Conservation (phyloP, 345 rosid genomes). For the Bruguiera sexangula region DNA sequence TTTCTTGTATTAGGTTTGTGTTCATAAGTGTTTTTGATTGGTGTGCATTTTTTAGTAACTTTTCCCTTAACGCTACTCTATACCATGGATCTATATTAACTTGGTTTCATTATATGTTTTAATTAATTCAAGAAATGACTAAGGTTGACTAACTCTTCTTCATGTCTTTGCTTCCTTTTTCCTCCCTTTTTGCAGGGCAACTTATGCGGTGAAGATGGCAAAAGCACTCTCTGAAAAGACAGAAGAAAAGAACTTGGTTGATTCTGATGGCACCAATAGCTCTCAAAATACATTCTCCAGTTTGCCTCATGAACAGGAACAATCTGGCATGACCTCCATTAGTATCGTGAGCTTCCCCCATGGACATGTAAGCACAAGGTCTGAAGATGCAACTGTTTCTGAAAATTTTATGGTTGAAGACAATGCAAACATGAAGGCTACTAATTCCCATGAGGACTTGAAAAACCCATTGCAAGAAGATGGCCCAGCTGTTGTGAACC, state of each 20-base stretch:
- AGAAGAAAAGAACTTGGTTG: constrained; percentile 79
- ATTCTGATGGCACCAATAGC: constrained; percentile 65
- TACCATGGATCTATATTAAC: background rate
- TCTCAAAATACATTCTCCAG: constrained; percentile 79
- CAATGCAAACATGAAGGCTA: constrained; percentile 41
- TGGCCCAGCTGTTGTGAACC: constrained; percentile 41
- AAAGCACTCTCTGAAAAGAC: constrained; percentile 65
- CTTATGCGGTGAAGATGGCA: constrained; percentile 82
- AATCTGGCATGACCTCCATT: constrained; percentile 75
- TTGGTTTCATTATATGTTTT: too few relatives aligned
- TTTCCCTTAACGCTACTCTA: background rate
- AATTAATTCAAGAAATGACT: too few relatives aligned
- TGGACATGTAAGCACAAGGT: constrained; percentile 78
- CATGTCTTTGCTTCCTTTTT: background rate
- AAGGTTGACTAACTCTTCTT: too few relatives aligned
- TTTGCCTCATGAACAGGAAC: constrained; percentile 82
- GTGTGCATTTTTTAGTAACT: background rate
- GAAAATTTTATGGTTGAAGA: constrained; percentile 43
- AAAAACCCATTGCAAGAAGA: constrained; percentile 44
- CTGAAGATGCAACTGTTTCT: constrained; percentile 58
- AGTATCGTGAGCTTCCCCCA: constrained; percentile 89
- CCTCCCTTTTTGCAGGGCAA: constrained; percentile 60
- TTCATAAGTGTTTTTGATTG: constrained; percentile 14
- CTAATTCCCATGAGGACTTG: constrained; percentile 45
- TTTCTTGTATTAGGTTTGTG: constrained; percentile 91